Base-by-base conservation (phyloP, 805 yeast species). In the Candida qinlingensis region DNA sequence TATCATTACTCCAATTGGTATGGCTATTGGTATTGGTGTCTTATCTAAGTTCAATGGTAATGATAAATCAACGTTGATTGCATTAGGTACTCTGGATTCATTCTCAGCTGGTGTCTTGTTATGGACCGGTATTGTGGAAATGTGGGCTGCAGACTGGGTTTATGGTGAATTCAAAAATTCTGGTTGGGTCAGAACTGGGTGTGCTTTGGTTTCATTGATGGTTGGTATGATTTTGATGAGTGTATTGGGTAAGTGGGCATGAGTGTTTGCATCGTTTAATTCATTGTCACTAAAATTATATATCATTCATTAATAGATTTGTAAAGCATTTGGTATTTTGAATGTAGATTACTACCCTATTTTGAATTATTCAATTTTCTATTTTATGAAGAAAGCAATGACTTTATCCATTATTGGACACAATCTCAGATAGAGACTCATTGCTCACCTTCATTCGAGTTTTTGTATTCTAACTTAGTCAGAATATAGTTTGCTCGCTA, bases 21-120 rank as follows among this genome's bases (percentile, higher is more conserved):
- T 85, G 60, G 88, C 86, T 4, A 79, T 84, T 56, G 96, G 96
- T 26, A 65, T 85, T 35, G 89, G 89, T 31, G 86, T 84, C 3
- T 73, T 90, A 53, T 60, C 73, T 27, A 62, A 79, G 11, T 84
- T 80, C 60, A 74, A 78, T 40, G 79, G 85, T 33, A 76, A 73
- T 11, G 77, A 83, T 12, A 70, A 78, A 57, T 73, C 68, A 2
- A 77, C 87, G 1, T 70, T 81, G 46, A 76, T 84, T 49, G 77
- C 85, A 1, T 79, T 79, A 49, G 94, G 94, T 26, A 74, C 79
- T 1, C 77, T 84, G 54, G 91, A 87, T 60, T 72, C 90, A 1
- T 71, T 86, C 45, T 82, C 90, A 34, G 77, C 91, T 1, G 95
- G 95, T 40, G 80, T 87, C 44, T 69, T 86, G 54, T 70, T 86